Base-by-base conservation (phyloP, 176 grass and related monocot genomes). In the Raddia distichophylla region DNA sequence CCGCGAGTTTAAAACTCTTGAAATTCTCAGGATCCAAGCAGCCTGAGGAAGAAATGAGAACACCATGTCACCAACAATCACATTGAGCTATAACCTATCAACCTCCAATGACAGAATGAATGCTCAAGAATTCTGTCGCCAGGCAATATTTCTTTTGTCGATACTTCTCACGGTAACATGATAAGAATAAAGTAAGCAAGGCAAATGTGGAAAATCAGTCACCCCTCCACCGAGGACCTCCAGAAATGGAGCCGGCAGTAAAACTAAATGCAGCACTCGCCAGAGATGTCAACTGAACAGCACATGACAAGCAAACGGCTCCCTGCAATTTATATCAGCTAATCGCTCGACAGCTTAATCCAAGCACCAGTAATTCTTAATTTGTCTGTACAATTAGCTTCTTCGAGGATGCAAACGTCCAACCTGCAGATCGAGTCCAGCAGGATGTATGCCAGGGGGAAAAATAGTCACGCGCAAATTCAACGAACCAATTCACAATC, bases 1-100 rank as follows among this genome's bases (percentile, higher is more conserved):
- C 88, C 71, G 94, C 88, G 40, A 98, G 95, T 63, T 98, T 91
- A 73, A 98, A 98, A 37, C 93, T 73, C 78, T 35, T 98, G 78
- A 94, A 98, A 83, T 94, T 91, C 70, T 98, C 92, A 67, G 95
- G 92, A 60, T 98, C 90, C 88, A 98, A 87, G 59, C 80, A 87
- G 33, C 84, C 95, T 98, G 67, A 64, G 14, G 14, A 4, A 22
- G 43, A 52, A 54, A 86, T 18, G 17, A 35, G 2, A 66, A 12
- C 44, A 53, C 34, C 16, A 73, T 6, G 60, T 12, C 44, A 53
- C 34, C 11, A 73, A 9, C 16, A 45, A 78, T 60, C 52, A 74
- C 43, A 52, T 74, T 73, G 71, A 81, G 34, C 13, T 44, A 60
- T 18, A 61, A 3, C 3, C 1, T 47, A 69, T 51, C 56, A 80